A percentile compares a stretch with the other conserved stretches of the same genome.
Conservation (phyloP, 2,329 filamentous ascomycete species). For the Aspergillus luchuensis region DNA sequence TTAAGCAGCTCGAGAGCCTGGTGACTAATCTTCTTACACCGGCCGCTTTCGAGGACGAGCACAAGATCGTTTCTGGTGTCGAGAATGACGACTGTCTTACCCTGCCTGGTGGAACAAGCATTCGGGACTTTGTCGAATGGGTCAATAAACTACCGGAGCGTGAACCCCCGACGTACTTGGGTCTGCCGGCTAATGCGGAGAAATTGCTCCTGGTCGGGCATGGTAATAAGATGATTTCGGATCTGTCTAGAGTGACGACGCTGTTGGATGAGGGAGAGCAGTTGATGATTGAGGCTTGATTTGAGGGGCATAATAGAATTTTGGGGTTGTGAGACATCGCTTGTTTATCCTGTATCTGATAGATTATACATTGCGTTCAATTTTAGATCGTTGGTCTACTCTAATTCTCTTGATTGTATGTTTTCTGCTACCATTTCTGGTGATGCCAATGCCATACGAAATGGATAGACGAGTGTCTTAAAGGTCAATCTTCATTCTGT, state of each 20-base stretch:
- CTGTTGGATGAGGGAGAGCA: slow-evolving; percentile 93
- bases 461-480: too few relatives aligned
- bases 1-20: slow-evolving; percentile 69
- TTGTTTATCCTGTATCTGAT: background rate
- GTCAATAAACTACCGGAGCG: slow-evolving; percentile 89
- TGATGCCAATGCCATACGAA: too few relatives aligned
- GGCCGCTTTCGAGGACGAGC: slow-evolving; percentile 86
- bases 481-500: too few relatives aligned
- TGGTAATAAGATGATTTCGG: slow-evolving; percentile 79
- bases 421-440: too few relatives aligned
- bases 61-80: slow-evolving; percentile 78
- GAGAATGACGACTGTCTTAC: slow-evolving; percentile 63
- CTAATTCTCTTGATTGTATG: background rate
- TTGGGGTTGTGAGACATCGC: background rate
- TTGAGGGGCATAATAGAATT: background rate
- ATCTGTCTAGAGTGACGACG: slow-evolving; percentile 81
- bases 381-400: background rate
- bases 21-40: slow-evolving; percentile 80
- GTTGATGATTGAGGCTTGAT: slow-evolving; percentile 67
- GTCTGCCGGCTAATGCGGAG: slow-evolving; percentile 92
- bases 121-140: slow-evolving; percentile 88
- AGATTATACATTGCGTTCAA: too few relatives aligned
- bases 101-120: slow-evolving; percentile 76
- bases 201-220: slow-evolving; percentile 89
- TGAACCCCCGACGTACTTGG: slow-evolving; percentile 93